Evolutionary conservation across 2,329 filamentous ascomycete genomes (phyloP), one percentile per base, ranked within the genome.

Genomic region (Cytospora chrysosperma): DNA sequence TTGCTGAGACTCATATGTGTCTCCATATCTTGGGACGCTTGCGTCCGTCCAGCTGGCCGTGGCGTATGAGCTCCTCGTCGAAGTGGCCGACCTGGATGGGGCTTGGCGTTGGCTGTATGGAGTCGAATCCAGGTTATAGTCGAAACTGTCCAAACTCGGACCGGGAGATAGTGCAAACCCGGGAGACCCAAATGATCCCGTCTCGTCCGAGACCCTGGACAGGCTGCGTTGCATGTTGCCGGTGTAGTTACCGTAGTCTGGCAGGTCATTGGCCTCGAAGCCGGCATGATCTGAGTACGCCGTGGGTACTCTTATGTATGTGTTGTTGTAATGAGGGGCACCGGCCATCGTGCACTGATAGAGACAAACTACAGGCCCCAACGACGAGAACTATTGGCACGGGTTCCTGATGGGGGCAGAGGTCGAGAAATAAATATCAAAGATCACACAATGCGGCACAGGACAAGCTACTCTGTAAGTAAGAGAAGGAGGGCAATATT

Each of bases 161-260:
- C 43, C 43, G 10, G 59, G 59, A 17, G 59, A 61, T 13, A 49
- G 24, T 50, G 28, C 27, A 50, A 55, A 61, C 4, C 37, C 34
- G 3, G 59, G 59, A 17, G 51, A 55, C 5, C 59, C 59, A 26
- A 40, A 51, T 15, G 57, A 59, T 34, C 32, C 30, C 10, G 37
- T 56, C 28, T 63, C 51, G 15, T 51, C 51, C 24, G 64, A 64
- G 17, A 37, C 30, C 24, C 24, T 28, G 8, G 64, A 64, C 15
- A 51, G 30, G 7, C 64, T 64, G 27, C 61, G 52, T 30, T 66
- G 61, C 50, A 64, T 30, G 37, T n/a, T 61, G 24, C 61, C 53
- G 49, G 28, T 32, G 49, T 61, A 61, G 40, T 43, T 27, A 21
- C 34, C 27, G 40, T 60, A 60, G 43, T 51, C 40, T 15, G 10